Evolutionary conservation across 2,329 filamentous ascomycete species (phyloP).

Genomic region (Colletotrichum costaricense): DNA sequence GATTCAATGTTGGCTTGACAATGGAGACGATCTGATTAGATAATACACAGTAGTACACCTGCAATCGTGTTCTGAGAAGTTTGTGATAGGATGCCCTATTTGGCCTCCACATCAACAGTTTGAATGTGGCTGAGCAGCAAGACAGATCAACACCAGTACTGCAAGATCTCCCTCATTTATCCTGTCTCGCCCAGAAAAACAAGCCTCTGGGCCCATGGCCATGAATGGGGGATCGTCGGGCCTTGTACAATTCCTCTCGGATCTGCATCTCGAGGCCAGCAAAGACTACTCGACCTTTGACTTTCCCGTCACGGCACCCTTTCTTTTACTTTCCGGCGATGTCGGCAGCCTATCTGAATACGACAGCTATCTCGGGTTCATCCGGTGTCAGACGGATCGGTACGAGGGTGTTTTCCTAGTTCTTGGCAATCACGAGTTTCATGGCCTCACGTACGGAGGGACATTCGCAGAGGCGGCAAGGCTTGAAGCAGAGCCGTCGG

Average conservation of each 20-base stretch:
- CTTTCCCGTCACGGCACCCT: slow-evolving; percentile 52
- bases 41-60: not conserved
- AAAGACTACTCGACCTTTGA: slow-evolving; percentile 55
- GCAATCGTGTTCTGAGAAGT: not conserved
- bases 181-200: too few relatives aligned
- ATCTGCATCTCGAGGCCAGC: slow-evolving; percentile 61
- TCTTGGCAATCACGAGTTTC: slow-evolving; percentile 67
- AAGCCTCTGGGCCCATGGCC: not conserved
- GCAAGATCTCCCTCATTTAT: not conserved
- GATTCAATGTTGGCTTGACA: too few relatives aligned
- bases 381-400: slow-evolving; percentile 51
- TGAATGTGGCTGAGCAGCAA: not conserved
- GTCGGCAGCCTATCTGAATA: slow-evolving; percentile 62
- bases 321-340: slow-evolving; percentile 61
- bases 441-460: slow-evolving; percentile 51
- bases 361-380: slow-evolving; percentile 55
- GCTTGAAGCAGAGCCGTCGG: slow-evolving; percentile 50
- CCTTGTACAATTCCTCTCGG: slow-evolving; percentile 58
- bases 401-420: slow-evolving; percentile 59
- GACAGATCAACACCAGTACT: not conserved
- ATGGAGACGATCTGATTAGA: not conserved
- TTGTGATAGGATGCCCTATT: not conserved
- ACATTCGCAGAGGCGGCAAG: slow-evolving; percentile 50
- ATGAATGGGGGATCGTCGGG: not conserved
- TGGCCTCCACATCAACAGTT: not conserved